Base-by-base conservation (phyloP, 179 eudicot genomes). In the Spergularia azorica region DNA sequence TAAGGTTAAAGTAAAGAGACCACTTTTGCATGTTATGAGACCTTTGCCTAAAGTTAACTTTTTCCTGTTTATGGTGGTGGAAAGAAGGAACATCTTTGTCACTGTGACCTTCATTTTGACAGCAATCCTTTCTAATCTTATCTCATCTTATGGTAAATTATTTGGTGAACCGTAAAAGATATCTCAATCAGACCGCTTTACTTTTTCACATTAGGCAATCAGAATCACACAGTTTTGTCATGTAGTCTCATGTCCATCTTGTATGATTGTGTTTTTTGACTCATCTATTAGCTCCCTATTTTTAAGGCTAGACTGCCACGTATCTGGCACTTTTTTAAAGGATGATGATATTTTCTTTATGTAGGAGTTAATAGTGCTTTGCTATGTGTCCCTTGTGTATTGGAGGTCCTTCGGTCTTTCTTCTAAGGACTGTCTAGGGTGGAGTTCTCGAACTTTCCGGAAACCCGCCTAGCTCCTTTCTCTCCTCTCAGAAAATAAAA, bases 31-130 rank as follows among this genome's bases (percentile, higher is more conserved):
- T 72, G 81, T 21, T 72, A 76, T 75, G 77, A 62, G 74, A 72
- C 77, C 73, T 86, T 83, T 86, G 80, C 73, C 79, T 76, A 76
- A 79, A 76, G 84, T 62, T 38, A 41, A 69, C 79, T 79, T 83
- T 83, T 77, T 55, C 43, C 60, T 11, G 13, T 32, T 43, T 77
- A 10, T 54, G 67, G 73, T 74, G 82, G 78, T 69, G 80, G 80
- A 75, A 72, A 74, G 55, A 41, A 61, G 63, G 43, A 65, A 82
- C 79, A 78, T 80, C 86, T 78, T 76, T 77, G 46, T 39, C 70
- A 61, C 72, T 66, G 63, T 54, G 72, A 26, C 69, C 67, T 39
- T 17, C 26, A 5, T 46, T 43, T 20, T 54, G 36, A 61, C 17
- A 61, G 70, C 48, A 38, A 32, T 71, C 56, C 81, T 63, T 73